Evolutionary conservation across 140 eudicot species (phyloP).

Genomic region (Erigeron philadelphicus): DNA sequence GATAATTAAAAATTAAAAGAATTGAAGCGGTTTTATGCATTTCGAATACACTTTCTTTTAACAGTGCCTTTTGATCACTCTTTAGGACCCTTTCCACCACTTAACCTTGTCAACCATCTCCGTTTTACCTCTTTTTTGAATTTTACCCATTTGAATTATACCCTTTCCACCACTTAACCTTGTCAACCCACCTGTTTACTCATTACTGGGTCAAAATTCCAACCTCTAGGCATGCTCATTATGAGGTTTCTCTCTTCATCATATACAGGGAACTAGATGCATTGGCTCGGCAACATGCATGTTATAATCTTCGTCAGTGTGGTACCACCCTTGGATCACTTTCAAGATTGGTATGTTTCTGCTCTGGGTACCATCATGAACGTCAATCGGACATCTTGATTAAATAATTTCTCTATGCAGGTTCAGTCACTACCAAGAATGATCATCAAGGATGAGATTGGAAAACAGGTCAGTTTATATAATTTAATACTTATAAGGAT

Average conservation of each 20-base stretch:
- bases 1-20: background rate
- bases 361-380: constrained; percentile 1
- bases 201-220: background rate
- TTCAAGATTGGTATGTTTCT: constrained; percentile 75
- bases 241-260: constrained; percentile 18
- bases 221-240: background rate
- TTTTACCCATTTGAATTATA: too few species aligned
- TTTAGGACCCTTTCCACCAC: too few species aligned
- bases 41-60: background rate
- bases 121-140: too few species aligned
- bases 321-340: constrained; percentile 96
- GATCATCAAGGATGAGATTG: constrained; percentile 92
- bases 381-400: constrained; percentile 4
- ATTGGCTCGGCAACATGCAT: constrained; percentile 83
- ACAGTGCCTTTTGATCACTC: too few species aligned
- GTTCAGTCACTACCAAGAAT: constrained; percentile 98
- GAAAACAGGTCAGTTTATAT: constrained; percentile 71
- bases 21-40: background rate
- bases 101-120: too few species aligned
- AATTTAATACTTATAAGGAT: too few species aligned
- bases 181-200: too few species aligned
- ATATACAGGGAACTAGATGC: constrained; percentile 82
- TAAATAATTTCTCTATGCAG: constrained; percentile 38
- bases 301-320: constrained; percentile 84
- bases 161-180: too few species aligned